Base-by-base conservation (phyloP, 2,329 filamentous ascomycete species). In the Escovopsis sp. region DNA sequence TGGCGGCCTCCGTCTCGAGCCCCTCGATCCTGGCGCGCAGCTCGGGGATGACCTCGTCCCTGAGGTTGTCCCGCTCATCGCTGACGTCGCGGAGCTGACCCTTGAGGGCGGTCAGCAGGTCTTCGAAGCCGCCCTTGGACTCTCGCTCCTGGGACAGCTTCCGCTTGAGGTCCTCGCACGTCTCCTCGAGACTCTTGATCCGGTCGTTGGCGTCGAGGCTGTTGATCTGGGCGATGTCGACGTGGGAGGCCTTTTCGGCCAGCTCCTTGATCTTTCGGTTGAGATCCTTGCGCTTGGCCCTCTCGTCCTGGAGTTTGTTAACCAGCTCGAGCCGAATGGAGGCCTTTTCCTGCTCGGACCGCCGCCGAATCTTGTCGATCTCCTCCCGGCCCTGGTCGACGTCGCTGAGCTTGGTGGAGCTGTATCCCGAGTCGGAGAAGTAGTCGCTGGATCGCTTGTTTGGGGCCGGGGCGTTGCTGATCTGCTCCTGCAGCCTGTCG, bases 361-460 rank as follows among this genome's bases (percentile, higher is more conserved):
- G 80, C 49, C 91, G 75, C 53, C 88, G 82, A 38, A 91, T 71
- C 59, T 79, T 85, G 47, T 94, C 85, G 32, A 95, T 67, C 58
- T 95, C 85, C 54, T 80, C 76, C 40, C 70, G 72, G 30, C 67
- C 69, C 36, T 74, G 68, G 45, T 80, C 77, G 46, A 67, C 67
- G 38, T 85, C 81, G 47, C 82, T 80, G 55, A 80, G 82, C 54
- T 86, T 83, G 42, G 85, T 73, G 1, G 86, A 89, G 59, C 86
- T 89, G 45, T 85, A 82, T 30, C 91, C 91, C 6, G 88, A 94
- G 60, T 98, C 91, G 3, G 91, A 98, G 59, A 91, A 98, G 65
- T 98, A 96, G 63, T 98, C 91, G 63, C 91, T 96, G 9, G 85
- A 93, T 47, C 89, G 76, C 58, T 83, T 82, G 48, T 32, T 32